These are phyloP conservation scores for Acanthamoeba lenticulata DNA, from an alignment of 208 protist species.

Conservation along the genomic window DNA sequence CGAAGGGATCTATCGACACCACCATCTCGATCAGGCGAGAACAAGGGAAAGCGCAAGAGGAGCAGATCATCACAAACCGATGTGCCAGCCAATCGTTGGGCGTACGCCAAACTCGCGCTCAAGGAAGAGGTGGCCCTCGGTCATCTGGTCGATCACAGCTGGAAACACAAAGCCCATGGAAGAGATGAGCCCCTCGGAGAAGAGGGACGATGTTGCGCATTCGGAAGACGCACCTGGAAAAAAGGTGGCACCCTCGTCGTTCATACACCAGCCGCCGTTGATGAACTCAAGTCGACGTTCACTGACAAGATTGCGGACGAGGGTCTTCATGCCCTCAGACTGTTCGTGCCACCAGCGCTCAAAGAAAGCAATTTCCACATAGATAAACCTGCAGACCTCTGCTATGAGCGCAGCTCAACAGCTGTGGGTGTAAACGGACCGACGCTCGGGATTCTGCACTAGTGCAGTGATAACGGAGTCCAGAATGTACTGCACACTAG, in stretches of 20 bases:
- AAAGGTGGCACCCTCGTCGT: conserved; percentile 79
- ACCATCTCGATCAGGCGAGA: too few species aligned
- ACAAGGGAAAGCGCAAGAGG: too few species aligned
- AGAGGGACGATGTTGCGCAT: not conserved
- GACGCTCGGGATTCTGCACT: too few species aligned
- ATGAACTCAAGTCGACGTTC: conserved; percentile 68
- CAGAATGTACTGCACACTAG: too few species aligned
- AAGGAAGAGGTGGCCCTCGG: conserved; percentile 77
- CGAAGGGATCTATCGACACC: conserved; percentile 75
- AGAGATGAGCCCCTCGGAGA: too few species aligned
- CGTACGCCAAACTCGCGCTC: conserved; percentile 46
- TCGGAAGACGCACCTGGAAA: conserved; percentile 65
- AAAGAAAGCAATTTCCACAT: conserved; percentile 70
- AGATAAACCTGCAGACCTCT: conserved; percentile 70
- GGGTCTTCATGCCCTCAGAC: conserved; percentile 33
- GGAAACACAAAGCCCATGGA: not conserved
- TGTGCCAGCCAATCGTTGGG: conserved; percentile 70
- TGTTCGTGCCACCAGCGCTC: conserved; percentile 63
- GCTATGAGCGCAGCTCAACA: too few species aligned
- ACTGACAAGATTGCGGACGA: conserved; percentile 3
- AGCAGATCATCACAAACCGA: conserved; percentile 70
- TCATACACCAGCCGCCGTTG: conserved; percentile 81
- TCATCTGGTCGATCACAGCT: conserved; percentile 81
- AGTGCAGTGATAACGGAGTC: too few species aligned
- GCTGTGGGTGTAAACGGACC: too few species aligned